Evolutionary conservation across 345 rosid species (phyloP).

Genomic region (Pistacia atlantica): DNA sequence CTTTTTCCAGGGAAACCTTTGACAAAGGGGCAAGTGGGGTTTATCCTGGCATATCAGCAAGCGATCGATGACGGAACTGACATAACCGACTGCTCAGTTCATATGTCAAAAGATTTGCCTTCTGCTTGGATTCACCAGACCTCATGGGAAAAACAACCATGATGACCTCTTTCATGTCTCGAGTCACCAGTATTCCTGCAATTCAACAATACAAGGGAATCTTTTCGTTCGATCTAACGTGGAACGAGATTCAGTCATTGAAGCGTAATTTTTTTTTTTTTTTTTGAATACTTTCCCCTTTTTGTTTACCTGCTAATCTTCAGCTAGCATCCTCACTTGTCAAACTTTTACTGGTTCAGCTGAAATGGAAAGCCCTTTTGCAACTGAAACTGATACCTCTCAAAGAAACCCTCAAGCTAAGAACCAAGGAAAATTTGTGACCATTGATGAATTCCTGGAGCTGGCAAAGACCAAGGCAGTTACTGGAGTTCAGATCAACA

Average conservation of each 20-base stretch:
- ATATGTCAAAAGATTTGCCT: conserved; percentile 79
- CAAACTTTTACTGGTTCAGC: conserved; percentile 48
- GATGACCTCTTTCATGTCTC: conserved; percentile 50
- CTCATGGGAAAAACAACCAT: conserved; percentile 63
- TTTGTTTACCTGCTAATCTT: background rate
- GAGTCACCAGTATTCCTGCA: conserved; percentile 55
- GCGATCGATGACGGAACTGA: conserved; percentile 79
- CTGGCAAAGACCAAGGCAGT: conserved; percentile 72
- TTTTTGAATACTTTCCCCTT: background rate
- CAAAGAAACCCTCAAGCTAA: conserved; percentile 66
- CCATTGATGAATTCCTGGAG: conserved; percentile 64
- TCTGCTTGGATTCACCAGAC: conserved; percentile 71
- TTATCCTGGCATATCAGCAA: conserved; percentile 81
- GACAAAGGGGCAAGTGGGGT: conserved; percentile 84
- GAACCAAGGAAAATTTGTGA: conserved; percentile 67
- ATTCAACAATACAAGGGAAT: conserved; percentile 61
- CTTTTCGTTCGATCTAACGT: conserved; percentile 84
- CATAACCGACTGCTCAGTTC: conserved; percentile 78
- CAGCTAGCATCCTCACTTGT: background rate
- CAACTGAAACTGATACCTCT: conserved; percentile 5
- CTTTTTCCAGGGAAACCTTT: conserved; percentile 38
- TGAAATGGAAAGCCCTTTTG: conserved; percentile 63
- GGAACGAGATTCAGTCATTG: conserved; percentile 80
- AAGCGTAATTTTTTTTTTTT: conserved; percentile 48
- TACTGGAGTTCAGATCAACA: conserved; percentile 69